Base-by-base conservation (phyloP, 495 filamentous ascomycete species). In the Wilcoxina mikolae region DNA sequence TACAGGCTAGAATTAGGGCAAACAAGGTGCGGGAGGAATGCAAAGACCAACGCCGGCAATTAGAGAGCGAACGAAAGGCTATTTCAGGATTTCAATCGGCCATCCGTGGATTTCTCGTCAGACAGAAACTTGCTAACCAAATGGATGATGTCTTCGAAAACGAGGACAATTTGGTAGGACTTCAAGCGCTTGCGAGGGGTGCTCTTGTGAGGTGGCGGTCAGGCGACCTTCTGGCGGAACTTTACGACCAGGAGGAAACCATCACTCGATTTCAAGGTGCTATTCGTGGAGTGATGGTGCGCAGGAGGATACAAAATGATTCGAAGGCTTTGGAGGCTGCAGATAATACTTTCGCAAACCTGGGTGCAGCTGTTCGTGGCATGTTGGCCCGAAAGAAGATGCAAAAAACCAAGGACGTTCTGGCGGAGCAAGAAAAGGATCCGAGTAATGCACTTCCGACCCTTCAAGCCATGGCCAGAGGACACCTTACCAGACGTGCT, bases 1-100 rank as follows among this genome's bases (percentile, higher is more conserved):
- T 98, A n/a, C 91, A 98, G 68, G 91, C 81, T 58, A 71, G 93
- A 26, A 77, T 89, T 53, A 75, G 91, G 61, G 93, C 81, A 2
- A 74, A 75, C 38, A 90, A 83, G 68, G 79, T 80, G 38, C 77
- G 93, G 60, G 72, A 76, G 45, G 71, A 85, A 65, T 75, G 83
- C 55, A 78, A 78, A 57, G 70, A 75, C 51, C 72, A 85, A 55
- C 81, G 74, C 62, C 76, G 74, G 60, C 72, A 76, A 56, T 70
- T 88, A 58, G 72, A 74, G 48, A 69, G 68, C 57, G 77, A 80
- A 24, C 71, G 73, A 28, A 70, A 76, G 54, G 77, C 78, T 1
- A 70, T 84, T 52, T 71, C 76, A 53, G 69, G 73, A 53, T 73
- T 95, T n/a, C 88, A 94, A 70, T 82, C 85, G 25, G 76, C 73